Evolutionary conservation across 208 protist genomes (phyloP).

Genomic region (Crithidia mellificae): DNA sequence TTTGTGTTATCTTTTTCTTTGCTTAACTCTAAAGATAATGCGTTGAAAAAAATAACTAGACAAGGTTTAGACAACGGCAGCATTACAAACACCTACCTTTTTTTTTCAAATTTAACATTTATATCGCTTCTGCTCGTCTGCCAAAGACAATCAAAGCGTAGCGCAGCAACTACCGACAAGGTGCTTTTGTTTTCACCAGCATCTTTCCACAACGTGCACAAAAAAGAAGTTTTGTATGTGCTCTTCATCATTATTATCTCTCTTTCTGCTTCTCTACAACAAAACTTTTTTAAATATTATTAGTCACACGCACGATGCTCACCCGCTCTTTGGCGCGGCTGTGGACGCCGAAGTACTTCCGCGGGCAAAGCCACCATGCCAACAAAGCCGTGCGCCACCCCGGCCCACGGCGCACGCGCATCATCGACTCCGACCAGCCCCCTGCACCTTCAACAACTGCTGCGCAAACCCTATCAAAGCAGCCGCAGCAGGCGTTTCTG

Average conservation of each 20-base stretch:
- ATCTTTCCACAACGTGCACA: too few relatives aligned
- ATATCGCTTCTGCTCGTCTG: too few relatives aligned
- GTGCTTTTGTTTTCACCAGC: too few relatives aligned
- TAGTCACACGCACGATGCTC: conserved; percentile 44
- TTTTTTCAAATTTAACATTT: too few relatives aligned
- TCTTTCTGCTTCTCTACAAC: too few relatives aligned
- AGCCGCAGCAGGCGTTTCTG: too few relatives aligned
- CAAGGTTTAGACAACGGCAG: conserved; percentile 1
- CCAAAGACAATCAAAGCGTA: too few relatives aligned
- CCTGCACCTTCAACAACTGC: not conserved
- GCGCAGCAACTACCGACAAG: too few relatives aligned
- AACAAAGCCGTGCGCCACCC: not conserved
- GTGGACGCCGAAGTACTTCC: conserved; percentile 60
- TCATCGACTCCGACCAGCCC: not conserved
- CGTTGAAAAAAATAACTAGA: too few relatives aligned
- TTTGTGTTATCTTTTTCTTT: conserved; percentile 1
- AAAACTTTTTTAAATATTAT: too few relatives aligned
- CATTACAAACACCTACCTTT: not conserved
- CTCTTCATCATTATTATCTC: too few relatives aligned
- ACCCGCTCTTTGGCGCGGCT: conserved; percentile 22
- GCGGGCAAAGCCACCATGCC: not conserved
- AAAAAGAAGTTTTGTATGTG: too few relatives aligned
- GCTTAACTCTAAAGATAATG: not conserved
- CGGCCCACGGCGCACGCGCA: conserved; percentile 8
- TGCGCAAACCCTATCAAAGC: not conserved